These are phyloP conservation scores for Acacia pycnantha DNA, from an alignment of 331 rosid species.

Conservation along the genomic window DNA sequence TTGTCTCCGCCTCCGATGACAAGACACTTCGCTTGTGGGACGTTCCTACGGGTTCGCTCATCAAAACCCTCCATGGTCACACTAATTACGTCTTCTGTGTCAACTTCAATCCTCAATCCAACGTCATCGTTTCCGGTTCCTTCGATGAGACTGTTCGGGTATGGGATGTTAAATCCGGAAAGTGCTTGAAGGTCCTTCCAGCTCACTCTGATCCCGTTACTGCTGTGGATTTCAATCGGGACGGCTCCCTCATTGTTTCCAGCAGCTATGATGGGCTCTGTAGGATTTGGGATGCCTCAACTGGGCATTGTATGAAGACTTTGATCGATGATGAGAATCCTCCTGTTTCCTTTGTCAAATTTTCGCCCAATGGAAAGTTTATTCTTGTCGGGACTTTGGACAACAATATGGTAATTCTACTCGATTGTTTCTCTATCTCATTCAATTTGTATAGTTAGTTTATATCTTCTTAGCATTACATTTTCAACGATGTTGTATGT, in stretches of 20 bases:
- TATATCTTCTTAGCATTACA: not conserved
- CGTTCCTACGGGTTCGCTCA: constrained; percentile 60
- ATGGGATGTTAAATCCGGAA: constrained; percentile 87
- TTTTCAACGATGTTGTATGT: not conserved
- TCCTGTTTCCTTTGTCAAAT: constrained; percentile 84
- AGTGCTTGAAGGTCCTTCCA: constrained; percentile 83
- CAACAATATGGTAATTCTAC: constrained; percentile 42
- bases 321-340: constrained; percentile 84
- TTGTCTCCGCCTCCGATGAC: constrained; percentile 92
- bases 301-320: constrained; percentile 92
- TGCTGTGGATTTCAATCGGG: constrained; percentile 81
- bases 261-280: constrained; percentile 91
- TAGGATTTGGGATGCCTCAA: constrained; percentile 88
- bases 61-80: constrained; percentile 82
- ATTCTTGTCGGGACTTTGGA: constrained; percentile 91
- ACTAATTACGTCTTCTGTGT: constrained; percentile 87
- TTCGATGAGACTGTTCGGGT: constrained; percentile 91
- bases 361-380: constrained; percentile 82
- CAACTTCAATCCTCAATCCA: constrained; percentile 86
- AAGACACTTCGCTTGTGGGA: constrained; percentile 92
- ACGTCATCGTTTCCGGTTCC: constrained; percentile 87
- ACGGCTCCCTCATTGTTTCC: constrained; percentile 76
- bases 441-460: not conserved
- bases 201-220: constrained; percentile 93
- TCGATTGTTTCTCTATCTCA: not conserved